Percentiles rank a stretch among this genome's conserved stretches.
These are phyloP conservation scores for Ceriops zippeliana DNA, from an alignment of 345 rosid genomes.

Conservation along the genomic window DNA sequence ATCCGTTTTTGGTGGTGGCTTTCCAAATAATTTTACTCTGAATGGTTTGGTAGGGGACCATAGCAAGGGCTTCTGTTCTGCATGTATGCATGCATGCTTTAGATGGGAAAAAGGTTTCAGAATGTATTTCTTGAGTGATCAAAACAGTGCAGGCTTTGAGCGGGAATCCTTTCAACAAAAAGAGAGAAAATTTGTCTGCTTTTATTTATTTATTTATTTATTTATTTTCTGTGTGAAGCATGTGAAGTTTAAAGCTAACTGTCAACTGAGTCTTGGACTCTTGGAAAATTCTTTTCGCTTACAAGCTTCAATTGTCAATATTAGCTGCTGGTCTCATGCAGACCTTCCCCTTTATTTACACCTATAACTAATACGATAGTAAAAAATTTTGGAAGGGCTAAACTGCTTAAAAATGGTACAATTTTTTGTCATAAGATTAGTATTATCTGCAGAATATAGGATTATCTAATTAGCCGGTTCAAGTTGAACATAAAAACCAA, in stretches of 20 bases:
- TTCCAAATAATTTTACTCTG: neutral
- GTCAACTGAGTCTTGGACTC: too few relatives aligned
- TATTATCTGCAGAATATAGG: neutral
- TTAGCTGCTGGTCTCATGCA: too few relatives aligned
- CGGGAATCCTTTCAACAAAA: neutral
- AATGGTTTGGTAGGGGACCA: constrained; percentile 32
- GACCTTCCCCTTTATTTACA: too few relatives aligned
- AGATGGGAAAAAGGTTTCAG: constrained; percentile 9
- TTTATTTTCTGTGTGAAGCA: too few relatives aligned
- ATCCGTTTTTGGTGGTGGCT: neutral
- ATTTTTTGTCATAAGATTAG: too few relatives aligned
- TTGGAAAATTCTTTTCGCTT: too few relatives aligned
- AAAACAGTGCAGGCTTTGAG: constrained; percentile 16
- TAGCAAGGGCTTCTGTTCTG: constrained; percentile 1
- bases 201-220: too few relatives aligned
- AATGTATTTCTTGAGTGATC: constrained; percentile 7
- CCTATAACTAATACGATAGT: too few relatives aligned
- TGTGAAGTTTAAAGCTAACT: too few relatives aligned
- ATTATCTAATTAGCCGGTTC: neutral
- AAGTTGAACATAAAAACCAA: constrained; percentile 6
- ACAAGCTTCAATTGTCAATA: too few relatives aligned
- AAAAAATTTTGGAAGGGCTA: too few relatives aligned
- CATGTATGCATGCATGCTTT: neutral
- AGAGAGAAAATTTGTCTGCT: neutral
- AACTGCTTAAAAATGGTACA: too few relatives aligned